A percentile compares a stretch with the other conserved stretches of the same genome.
These are phyloP conservation scores for Eimeria sp. DNA, from an alignment of 169 alveolate species.

Conservation along the genomic window DNA sequence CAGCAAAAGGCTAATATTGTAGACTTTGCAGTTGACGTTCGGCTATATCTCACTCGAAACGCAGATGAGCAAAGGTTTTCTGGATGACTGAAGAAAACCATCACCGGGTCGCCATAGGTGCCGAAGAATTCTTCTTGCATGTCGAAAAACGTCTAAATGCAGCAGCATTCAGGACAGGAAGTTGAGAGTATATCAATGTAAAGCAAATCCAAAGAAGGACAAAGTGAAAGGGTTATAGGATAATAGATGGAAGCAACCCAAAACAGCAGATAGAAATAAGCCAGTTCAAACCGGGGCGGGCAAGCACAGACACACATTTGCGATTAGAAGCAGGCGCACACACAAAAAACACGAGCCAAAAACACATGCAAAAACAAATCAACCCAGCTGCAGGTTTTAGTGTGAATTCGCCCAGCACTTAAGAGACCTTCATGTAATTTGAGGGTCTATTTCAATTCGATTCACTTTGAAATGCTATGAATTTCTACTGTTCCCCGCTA, in stretches of 20 bases:
- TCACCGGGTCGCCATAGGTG: constrained; percentile 79
- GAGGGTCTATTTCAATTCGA: background rate
- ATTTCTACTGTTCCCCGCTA: background rate
- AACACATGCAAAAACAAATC: background rate
- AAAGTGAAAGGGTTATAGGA: too few species aligned
- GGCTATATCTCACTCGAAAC: constrained; percentile 62
- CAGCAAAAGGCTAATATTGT: background rate
- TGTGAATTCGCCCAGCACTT: background rate
- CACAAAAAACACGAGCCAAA: background rate
- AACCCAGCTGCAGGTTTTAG: background rate
- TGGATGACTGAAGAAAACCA: constrained; percentile 69
- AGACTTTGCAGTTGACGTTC: background rate
- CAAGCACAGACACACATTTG: background rate
- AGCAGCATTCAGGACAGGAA: background rate
- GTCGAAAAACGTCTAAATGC: constrained; percentile 67
- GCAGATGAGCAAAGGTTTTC: constrained; percentile 57
- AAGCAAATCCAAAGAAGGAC: background rate
- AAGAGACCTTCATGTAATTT: background rate
- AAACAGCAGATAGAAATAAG: background rate
- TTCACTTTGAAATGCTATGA: background rate
- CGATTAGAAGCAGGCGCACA: background rate
- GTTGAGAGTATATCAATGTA: background rate
- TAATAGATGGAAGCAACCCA: too few species aligned
- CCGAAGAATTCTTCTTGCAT: constrained; percentile 72
- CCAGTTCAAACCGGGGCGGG: too few species aligned